phyloP scores from a whole-genome alignment of 2,329 filamentous ascomycete species.

The Colletotrichum sp. region DNA sequence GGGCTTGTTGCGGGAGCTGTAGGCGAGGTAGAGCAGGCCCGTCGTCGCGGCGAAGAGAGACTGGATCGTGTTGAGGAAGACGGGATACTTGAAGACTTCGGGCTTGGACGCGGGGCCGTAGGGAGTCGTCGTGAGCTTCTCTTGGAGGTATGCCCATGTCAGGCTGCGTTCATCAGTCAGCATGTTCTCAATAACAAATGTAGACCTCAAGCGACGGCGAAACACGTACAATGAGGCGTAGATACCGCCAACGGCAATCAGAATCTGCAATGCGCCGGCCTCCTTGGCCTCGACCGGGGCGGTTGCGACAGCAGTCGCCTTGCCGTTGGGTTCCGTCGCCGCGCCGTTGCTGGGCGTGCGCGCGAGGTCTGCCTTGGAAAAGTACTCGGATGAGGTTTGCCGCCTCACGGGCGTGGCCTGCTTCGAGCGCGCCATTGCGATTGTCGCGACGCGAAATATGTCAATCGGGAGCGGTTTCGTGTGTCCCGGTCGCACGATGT shows the following conservation, averaged over 20 bases:
- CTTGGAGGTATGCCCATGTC: constrained; percentile 95
- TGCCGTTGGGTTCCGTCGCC: constrained; percentile 26
- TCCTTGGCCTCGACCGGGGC: constrained; percentile 41
- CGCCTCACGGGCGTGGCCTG: constrained; percentile 69
- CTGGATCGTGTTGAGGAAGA: constrained; percentile 96
- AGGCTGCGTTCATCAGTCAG: constrained; percentile 58
- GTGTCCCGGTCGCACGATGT: background rate
- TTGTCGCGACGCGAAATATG: background rate
- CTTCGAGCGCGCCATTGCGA: constrained; percentile 73
- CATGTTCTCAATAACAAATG: background rate
- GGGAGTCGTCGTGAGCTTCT: constrained; percentile 92
- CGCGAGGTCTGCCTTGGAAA: constrained; percentile 50
- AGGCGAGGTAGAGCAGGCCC: constrained; percentile 79
- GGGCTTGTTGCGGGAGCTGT: constrained; percentile 61
- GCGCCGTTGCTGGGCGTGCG: constrained; percentile 34
- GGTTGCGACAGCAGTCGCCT: constrained; percentile 24
- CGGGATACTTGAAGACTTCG: constrained; percentile 88
- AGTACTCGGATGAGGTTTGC: constrained; percentile 70
- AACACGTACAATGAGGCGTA: constrained; percentile 88
- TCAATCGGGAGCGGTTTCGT: background rate
- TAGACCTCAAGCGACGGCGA: background rate
- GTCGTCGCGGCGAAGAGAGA: constrained; percentile 85
- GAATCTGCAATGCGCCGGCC: constrained; percentile 74
- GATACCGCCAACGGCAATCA: constrained; percentile 91
- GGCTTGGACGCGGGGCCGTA: constrained; percentile 70